phyloP scores from a whole-genome alignment of 495 filamentous ascomycete species.

The Penicillium roqueforti region DNA sequence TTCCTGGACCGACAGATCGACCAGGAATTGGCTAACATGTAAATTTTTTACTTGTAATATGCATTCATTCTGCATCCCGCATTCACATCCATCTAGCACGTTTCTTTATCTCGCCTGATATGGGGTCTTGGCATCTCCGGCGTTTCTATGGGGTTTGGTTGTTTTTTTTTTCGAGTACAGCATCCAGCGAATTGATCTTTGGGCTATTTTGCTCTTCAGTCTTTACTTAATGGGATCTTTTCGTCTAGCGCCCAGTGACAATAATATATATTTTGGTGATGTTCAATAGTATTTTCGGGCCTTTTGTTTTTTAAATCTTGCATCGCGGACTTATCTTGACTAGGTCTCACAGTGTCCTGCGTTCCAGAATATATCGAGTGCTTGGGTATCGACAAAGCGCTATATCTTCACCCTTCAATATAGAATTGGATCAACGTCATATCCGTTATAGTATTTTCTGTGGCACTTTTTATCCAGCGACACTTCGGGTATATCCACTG shows the following conservation, averaged over 20 bases:
- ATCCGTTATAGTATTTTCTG: too few species aligned
- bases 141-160: conserved; percentile 21
- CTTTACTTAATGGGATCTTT: conserved; percentile 10
- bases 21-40: conserved; percentile 91
- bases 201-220: conserved; percentile 1
- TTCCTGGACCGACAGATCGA: conserved; percentile 93
- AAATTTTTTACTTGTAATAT: conserved; percentile 32
- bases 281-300: not conserved
- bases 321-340: too few species aligned
- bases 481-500: too few species aligned
- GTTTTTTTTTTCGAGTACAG: conserved; percentile 15
- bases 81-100: conserved; percentile 11
- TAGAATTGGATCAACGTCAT: not conserved
- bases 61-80: conserved; percentile 20
- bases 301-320: not conserved
- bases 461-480: too few species aligned
- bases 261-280: conserved; percentile 1
- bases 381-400: not conserved
- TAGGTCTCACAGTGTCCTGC: too few species aligned
- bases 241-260: conserved; percentile 1
- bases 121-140: conserved; percentile 31
- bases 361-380: not conserved
- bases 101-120: conserved; percentile 7
- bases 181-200: conserved; percentile 24
- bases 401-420: not conserved